A percentile compares a stretch with the other conserved stretches of the same genome.
phyloP scores from a whole-genome alignment of 768 basidiomycete species.

The Suillus variegatus region DNA sequence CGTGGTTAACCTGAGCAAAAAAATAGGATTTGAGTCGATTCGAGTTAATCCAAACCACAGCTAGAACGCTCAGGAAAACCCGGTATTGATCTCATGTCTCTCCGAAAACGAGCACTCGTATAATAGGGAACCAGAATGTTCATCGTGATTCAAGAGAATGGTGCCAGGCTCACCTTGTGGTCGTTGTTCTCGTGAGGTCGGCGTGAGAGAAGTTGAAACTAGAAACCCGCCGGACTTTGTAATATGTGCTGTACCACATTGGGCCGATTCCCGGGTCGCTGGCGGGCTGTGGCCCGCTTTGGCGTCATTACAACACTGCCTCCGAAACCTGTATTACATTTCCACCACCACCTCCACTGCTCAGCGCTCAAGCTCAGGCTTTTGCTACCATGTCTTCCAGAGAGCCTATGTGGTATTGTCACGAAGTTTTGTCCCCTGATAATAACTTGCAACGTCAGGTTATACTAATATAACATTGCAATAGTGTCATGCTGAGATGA shows the following conservation, averaged over 20 bases:
- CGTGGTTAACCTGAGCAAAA: neutral
- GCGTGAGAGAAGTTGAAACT: neutral
- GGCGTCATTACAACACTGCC: constrained; percentile 6
- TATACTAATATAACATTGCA: constrained; percentile 10
- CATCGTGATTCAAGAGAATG: constrained; percentile 35
- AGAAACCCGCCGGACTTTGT: neutral
- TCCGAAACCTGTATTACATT: neutral
- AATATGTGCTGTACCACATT: neutral
- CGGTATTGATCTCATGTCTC: constrained; percentile 44
- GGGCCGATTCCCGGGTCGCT: neutral
- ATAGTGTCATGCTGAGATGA: constrained; percentile 88
- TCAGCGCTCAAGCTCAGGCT: neutral
- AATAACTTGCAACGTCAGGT: neutral
- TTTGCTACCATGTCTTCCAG: constrained; percentile 58
- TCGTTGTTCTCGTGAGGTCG: neutral
- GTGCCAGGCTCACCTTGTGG: neutral
- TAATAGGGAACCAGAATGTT: constrained; percentile 65
- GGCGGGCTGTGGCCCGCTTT: neutral
- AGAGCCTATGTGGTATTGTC: constrained; percentile 80
- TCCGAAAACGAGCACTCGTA: constrained; percentile 36
- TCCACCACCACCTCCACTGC: constrained; percentile 10
- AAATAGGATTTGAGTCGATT: neutral
- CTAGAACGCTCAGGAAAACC: constrained; percentile 42
- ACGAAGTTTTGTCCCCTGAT: constrained; percentile 49
- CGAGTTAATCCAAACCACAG: neutral